Evolutionary conservation across 768 basidiomycete genomes (phyloP).

Genomic region (Leccinum sublutescens): DNA sequence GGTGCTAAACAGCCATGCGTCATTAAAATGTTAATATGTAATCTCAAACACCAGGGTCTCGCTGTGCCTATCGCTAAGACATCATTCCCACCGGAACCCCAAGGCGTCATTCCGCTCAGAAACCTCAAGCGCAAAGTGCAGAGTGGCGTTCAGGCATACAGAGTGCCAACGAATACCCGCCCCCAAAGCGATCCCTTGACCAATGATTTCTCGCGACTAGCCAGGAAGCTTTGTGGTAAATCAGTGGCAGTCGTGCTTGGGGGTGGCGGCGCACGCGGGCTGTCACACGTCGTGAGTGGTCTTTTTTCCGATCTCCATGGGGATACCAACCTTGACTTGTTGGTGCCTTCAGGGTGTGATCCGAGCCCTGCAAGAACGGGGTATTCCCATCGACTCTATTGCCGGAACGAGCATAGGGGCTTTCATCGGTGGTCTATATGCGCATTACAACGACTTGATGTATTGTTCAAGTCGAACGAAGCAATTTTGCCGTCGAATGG

Average conservation of each 20-base stretch:
- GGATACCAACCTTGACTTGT: slow-evolving; percentile 5
- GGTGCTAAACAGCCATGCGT: slow-evolving; percentile 20
- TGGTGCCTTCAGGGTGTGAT: slow-evolving; percentile 70
- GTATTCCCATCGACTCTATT: slow-evolving; percentile 92
- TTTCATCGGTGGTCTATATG: slow-evolving; percentile 92
- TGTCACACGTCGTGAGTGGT: slow-evolving; percentile 61
- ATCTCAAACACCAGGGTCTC: slow-evolving; percentile 54
- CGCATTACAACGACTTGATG: slow-evolving; percentile 88
- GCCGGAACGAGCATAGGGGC: slow-evolving; percentile 94
- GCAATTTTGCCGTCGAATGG: slow-evolving; percentile 89
- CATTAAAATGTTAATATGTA: slow-evolving; percentile 3
- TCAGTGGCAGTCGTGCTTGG: slow-evolving; percentile 94
- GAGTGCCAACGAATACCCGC: slow-evolving; percentile 55
- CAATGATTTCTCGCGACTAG: slow-evolving; percentile 91
- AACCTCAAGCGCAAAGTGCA: slow-evolving; percentile 93
- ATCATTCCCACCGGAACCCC: slow-evolving; percentile 71
- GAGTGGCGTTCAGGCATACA: slow-evolving; percentile 84
- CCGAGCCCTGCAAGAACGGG: slow-evolving; percentile 86
- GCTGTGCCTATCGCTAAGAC: slow-evolving; percentile 64
- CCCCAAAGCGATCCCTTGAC: slow-evolving; percentile 78
- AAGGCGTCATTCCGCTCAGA: slow-evolving; percentile 84
- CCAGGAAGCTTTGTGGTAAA: slow-evolving; percentile 86
- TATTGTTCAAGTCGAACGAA: slow-evolving; percentile 84
- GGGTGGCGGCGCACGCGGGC: slow-evolving; percentile 95
- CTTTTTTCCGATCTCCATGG: slow-evolving; percentile 8